A percentile compares a stretch with the other conserved stretches of the same genome.
These are phyloP conservation scores for Eragrostis nindensis DNA, from an alignment of 176 grass and related monocot species.

Conservation along the genomic window DNA sequence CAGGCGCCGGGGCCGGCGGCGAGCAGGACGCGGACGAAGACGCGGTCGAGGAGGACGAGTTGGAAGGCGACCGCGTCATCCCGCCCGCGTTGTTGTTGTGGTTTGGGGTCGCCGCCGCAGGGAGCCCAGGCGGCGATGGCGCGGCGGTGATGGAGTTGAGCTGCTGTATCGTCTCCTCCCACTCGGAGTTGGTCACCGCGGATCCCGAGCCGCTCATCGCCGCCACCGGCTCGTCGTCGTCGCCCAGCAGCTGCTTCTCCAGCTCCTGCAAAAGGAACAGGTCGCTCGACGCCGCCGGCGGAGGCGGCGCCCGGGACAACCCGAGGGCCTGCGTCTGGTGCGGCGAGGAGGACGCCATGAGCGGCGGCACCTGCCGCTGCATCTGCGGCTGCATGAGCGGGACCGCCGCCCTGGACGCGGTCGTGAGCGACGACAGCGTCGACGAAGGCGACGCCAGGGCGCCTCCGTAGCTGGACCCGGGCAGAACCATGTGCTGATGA, in stretches of 20 bases:
- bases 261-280: conserved; percentile 73
- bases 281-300: conserved; percentile 23
- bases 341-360: conserved; percentile 37
- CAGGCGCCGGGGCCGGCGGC: conserved; percentile 47
- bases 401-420: conserved; percentile 39
- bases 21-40: conserved; percentile 86
- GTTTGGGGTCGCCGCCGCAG: conserved; percentile 20
- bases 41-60: conserved; percentile 77
- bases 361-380: conserved; percentile 42
- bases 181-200: conserved; percentile 75
- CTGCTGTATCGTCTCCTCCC: conserved; percentile 74
- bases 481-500: conserved; percentile 32
- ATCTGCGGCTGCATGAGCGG: conserved; percentile 47
- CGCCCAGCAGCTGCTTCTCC: conserved; percentile 79
- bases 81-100: conserved; percentile 32
- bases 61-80: conserved; percentile 69
- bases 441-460: conserved; percentile 51
- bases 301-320: background rate
- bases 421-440: conserved; percentile 63
- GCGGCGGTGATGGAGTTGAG: conserved; percentile 47
- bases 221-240: conserved; percentile 63
- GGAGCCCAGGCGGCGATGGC: conserved; percentile 24
- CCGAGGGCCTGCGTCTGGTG: conserved; percentile 38
- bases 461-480: conserved; percentile 50
- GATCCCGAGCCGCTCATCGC: conserved; percentile 70